These are phyloP conservation scores for Xylaria nigripes DNA, from an alignment of 495 filamentous ascomycete species.

Conservation along the genomic window DNA sequence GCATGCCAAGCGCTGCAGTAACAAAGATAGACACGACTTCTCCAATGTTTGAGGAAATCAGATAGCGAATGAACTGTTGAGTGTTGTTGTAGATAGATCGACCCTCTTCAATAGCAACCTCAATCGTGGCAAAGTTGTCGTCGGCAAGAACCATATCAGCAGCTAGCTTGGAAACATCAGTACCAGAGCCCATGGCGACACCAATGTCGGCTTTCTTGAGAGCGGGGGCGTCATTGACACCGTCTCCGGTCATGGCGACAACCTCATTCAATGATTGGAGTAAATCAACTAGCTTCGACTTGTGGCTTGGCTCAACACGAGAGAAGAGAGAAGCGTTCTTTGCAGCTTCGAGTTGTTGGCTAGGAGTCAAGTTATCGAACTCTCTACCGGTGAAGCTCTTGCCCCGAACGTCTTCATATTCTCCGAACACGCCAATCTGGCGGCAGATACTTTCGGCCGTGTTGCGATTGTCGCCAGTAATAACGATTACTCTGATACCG, in stretches of 20 bases:
- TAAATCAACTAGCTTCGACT: slow-evolving; percentile 91
- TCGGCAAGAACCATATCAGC: slow-evolving; percentile 99
- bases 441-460: slow-evolving; percentile 97
- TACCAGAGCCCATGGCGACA: slow-evolving; percentile 97
- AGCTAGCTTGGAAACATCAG: slow-evolving; percentile 92
- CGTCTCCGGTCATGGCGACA: slow-evolving; percentile 98
- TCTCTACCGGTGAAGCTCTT: slow-evolving; percentile 95
- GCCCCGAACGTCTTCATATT: slow-evolving; percentile 71
- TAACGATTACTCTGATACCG: slow-evolving; percentile 94
- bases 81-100: slow-evolving; percentile 99
- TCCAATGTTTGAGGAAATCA: slow-evolving; percentile 98
- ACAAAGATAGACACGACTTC: slow-evolving; percentile 99
- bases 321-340: slow-evolving; percentile 88
- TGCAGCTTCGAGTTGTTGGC: slow-evolving; percentile 72
- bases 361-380: slow-evolving; percentile 76
- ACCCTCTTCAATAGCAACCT: slow-evolving; percentile 91
- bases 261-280: slow-evolving; percentile 90
- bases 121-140: slow-evolving; percentile 98
- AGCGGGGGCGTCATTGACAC: slow-evolving; percentile 97
- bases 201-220: slow-evolving; percentile 99
- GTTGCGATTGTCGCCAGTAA: slow-evolving; percentile 96
- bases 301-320: slow-evolving; percentile 92
- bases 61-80: slow-evolving; percentile 97
- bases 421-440: slow-evolving; percentile 87
- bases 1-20: slow-evolving; percentile 94